These are phyloP conservation scores for Cercophora newfieldiana DNA, from an alignment of 495 filamentous ascomycete genomes.

Conservation along the genomic window DNA sequence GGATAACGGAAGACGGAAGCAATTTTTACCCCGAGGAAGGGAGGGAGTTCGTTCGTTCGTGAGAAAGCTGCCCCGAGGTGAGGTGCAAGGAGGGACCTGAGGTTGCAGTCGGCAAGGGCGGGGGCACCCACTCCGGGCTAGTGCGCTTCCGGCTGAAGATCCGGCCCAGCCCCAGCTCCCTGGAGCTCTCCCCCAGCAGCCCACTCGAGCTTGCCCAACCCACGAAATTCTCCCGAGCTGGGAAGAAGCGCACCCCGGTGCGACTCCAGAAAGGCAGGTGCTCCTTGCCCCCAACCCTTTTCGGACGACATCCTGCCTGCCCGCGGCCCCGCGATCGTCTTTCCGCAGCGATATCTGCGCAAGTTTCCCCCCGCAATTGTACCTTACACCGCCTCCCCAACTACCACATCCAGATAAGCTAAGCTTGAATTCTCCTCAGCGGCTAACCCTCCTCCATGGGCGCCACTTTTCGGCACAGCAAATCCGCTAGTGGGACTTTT, in stretches of 20 bases:
- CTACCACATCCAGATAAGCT: not conserved
- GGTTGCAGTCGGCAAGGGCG: no score
- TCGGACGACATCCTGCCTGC: not conserved
- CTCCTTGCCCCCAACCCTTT: no score
- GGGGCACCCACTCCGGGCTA: not conserved
- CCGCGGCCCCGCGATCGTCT: not conserved
- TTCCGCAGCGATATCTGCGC: not conserved
- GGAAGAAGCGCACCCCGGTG: not conserved
- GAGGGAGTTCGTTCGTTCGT: not conserved
- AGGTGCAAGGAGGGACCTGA: not conserved
- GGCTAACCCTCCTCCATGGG: not conserved
- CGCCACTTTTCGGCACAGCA: not conserved
- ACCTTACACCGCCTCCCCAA: not conserved
- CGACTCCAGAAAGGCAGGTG: not conserved
- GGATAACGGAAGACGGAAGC: not conserved
- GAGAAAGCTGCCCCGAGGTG: not conserved
- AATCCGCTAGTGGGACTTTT: not conserved
- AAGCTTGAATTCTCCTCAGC: not conserved
- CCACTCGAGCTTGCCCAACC: not conserved
- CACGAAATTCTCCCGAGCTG: not conserved
- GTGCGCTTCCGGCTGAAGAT: conserved; percentile 3
- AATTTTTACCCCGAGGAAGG: not conserved
- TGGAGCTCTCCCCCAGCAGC: not conserved
- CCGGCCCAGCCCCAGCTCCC: not conserved
- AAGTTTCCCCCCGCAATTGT: not conserved